phyloP scores from a whole-genome alignment of 768 basidiomycete species.

The Psilocybe sp. region DNA sequence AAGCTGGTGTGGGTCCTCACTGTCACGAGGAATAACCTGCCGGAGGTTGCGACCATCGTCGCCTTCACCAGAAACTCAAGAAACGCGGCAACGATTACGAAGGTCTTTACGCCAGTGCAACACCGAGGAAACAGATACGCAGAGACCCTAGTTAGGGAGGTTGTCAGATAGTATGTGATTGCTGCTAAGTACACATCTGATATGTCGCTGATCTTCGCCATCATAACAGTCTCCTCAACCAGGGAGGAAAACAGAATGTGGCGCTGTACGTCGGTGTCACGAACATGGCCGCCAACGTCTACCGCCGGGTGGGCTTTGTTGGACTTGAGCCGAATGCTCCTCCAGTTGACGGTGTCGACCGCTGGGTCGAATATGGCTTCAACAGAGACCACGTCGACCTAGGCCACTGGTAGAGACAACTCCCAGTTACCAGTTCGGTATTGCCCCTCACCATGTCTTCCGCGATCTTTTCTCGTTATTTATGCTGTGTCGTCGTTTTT shows the following conservation, averaged over 20 bases:
- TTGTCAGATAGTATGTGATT: slow-evolving; percentile 50
- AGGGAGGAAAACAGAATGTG: slow-evolving; percentile 22
- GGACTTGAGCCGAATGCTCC: slow-evolving; percentile 38
- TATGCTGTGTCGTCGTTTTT: neutral
- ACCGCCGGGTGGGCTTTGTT: slow-evolving; percentile 63
- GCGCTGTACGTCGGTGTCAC: slow-evolving; percentile 66
- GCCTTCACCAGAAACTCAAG: slow-evolving; percentile 63
- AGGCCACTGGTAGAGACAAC: slow-evolving; percentile 63
- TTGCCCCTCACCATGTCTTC: neutral
- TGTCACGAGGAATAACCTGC: slow-evolving; percentile 12
- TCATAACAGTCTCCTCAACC: neutral
- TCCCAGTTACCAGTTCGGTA: neutral
- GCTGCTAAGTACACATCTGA: neutral
- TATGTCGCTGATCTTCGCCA: neutral
- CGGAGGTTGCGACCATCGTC: slow-evolving; percentile 60
- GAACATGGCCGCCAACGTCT: slow-evolving; percentile 53
- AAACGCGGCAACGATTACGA: slow-evolving; percentile 61
- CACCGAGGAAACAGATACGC: slow-evolving; percentile 60
- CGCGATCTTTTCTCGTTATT: neutral
- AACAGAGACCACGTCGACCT: slow-evolving; percentile 40
- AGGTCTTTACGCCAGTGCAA: slow-evolving; percentile 59
- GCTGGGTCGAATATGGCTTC: slow-evolving; percentile 68
- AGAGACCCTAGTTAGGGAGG: slow-evolving; percentile 54
- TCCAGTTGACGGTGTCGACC: slow-evolving; percentile 37
- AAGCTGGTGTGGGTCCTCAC: slow-evolving; percentile 59